Evolutionary conservation across 2,329 filamentous ascomycete species (phyloP), one percentile per base, ranked within the genome.

Genomic region (Claviceps lovelessii): DNA sequence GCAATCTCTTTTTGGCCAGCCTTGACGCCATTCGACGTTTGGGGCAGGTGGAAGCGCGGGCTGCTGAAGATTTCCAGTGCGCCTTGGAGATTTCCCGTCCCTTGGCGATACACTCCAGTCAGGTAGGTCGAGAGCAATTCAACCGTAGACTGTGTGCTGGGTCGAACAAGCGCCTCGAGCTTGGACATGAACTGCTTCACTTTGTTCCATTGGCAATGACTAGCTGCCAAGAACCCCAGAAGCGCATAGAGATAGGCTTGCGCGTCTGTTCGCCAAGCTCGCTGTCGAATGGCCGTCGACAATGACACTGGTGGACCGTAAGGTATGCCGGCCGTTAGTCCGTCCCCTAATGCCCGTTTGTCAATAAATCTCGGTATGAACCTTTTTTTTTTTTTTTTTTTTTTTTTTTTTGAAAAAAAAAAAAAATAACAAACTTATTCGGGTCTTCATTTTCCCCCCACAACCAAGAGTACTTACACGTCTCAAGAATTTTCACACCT

Each of bases 21-120:
- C 58, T 71, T 72, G 55, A 72, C 66, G 47, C 70, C 70, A n/a
- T 62, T 62, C 35, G 62, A 63, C 39, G 70, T 59, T 57, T 72
- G 61, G 58, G 74, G 60, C 54, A 73, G 55, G 29, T 70, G 60
- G 60, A 95, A 83, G 19, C 73, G 69, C 1, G 76, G 71, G 45
- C 81, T 77, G 57, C 79, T 76, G 68, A 88, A 95, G 10, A 84
- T 76, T 4, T 72, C 61, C 15, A 90, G 71, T 4, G 91, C 90
- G 2, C 72, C 71, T n/a, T 79, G 72, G 1, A 93, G 74, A 58
- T 89, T 77, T 17, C 89, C 90, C 5, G 77, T 84, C 19, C 85
- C 87, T 71, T 96, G 91, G 53, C 83, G 74, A 61, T 89, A 85
- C 8, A 87, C 78, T 0, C 86, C 90, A 0, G 77, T 74, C 19